These are phyloP conservation scores for Lactarius indigo DNA, from an alignment of 768 basidiomycete species.

Conservation along the genomic window DNA sequence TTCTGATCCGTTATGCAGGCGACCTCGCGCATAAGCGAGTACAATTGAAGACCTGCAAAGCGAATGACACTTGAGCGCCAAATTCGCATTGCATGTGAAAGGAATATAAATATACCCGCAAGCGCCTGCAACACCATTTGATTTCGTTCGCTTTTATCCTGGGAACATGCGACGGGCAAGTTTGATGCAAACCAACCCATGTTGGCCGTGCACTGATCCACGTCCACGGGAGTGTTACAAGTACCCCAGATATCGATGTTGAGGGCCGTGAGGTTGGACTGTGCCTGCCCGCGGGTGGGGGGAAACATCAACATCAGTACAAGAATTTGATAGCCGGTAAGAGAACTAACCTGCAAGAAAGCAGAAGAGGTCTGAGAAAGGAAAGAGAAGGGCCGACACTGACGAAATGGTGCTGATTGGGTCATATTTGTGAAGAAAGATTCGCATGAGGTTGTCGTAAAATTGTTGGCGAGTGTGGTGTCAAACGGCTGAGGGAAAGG, in stretches of 20 bases:
- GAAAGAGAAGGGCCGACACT: constrained; percentile 74
- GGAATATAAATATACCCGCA: constrained; percentile 40
- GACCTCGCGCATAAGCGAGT: constrained; percentile 53
- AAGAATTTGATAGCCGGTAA: constrained; percentile 1
- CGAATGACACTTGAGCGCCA: not conserved
- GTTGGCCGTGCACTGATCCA: constrained; percentile 55
- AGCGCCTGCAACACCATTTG: constrained; percentile 51
- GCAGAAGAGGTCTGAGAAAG: constrained; percentile 51
- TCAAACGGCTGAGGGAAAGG: constrained; percentile 81
- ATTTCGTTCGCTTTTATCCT: constrained; percentile 54
- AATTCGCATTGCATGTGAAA: not conserved
- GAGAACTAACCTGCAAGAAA: constrained; percentile 49
- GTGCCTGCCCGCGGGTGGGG: constrained; percentile 47
- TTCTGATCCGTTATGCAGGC: constrained; percentile 58
- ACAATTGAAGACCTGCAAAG: constrained; percentile 55
- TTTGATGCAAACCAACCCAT: constrained; percentile 60
- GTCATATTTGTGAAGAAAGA: constrained; percentile 79
- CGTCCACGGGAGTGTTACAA: constrained; percentile 56
- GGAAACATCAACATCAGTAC: constrained; percentile 18
- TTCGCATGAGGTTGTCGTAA: constrained; percentile 60
- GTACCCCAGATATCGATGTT: constrained; percentile 76
- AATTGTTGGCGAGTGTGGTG: constrained; percentile 57
- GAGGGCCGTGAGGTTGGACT: constrained; percentile 55
- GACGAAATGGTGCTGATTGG: constrained; percentile 50
- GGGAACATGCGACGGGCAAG: constrained; percentile 48